Percentiles rank a stretch among this genome's conserved stretches.
Conservation (phyloP, 1,284 basidiomycete genomes). For the Stygiomarasmius scandens region DNA sequence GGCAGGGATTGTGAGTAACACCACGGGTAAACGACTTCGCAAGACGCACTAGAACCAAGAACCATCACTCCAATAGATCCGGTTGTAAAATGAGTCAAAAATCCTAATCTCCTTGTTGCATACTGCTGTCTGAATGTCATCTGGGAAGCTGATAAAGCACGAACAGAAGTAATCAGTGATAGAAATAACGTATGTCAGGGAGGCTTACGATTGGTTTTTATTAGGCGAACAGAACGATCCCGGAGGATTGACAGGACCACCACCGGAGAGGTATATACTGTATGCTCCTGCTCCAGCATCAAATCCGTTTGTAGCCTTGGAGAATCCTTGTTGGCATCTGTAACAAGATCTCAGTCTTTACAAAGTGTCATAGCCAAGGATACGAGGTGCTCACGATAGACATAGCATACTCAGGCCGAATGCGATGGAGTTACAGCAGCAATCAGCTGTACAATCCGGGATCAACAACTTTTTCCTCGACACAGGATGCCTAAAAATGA, state of each 20-base stretch:
- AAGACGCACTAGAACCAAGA: constrained; percentile 15
- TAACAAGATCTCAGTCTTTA: too few relatives aligned
- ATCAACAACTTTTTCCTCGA: background rate
- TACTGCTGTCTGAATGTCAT: constrained; percentile 20
- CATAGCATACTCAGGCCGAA: constrained; percentile 35
- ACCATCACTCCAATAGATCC: constrained; percentile 23
- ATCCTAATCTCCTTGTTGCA: constrained; percentile 26
- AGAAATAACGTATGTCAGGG: background rate
- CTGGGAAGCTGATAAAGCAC: constrained; percentile 17
- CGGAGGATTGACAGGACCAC: background rate
- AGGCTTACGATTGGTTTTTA: constrained; percentile 23
- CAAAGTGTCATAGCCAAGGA: too few relatives aligned
- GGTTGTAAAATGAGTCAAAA: constrained; percentile 22
- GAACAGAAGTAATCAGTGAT: background rate
- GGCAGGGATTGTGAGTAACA: background rate
- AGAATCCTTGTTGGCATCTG: constrained; percentile 16
- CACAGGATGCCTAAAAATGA: background rate
- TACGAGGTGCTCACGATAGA: constrained; percentile 33
- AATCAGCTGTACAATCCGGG: constrained; percentile 18
- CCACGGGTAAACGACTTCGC: background rate
- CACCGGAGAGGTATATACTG: constrained; percentile 7
- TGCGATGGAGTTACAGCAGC: constrained; percentile 33
- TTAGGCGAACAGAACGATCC: constrained; percentile 19
- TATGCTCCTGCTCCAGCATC: constrained; percentile 13
- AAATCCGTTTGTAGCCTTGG: constrained; percentile 5